Evolutionary conservation across 2,329 filamentous ascomycete genomes (phyloP), one percentile per base, ranked within the genome.

Genomic region (Beauveria australis): DNA sequence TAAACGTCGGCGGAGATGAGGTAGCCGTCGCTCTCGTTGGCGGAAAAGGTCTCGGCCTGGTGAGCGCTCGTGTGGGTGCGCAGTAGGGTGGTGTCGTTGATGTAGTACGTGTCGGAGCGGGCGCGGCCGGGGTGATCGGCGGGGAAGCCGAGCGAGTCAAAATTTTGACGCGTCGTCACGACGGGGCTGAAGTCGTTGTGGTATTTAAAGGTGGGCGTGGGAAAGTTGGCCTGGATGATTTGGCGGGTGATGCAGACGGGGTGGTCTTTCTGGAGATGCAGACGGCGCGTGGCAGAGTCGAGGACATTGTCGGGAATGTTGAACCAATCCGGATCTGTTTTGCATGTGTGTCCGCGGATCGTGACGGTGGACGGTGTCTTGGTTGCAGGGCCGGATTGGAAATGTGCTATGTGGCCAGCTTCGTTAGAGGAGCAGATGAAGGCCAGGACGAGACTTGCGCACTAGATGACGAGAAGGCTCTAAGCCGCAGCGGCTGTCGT

Each of bases 1-100:
- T 97, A 99, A 19, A 99, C 94, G 72, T 99, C 94, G 26, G 93
- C 94, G 62, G 89, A 89, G 71, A 99, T 89, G 40, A 96, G 88
- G 72, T 92, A 99, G 3, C 93, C 94, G 43, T 86, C 82, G 67
- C 82, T 89, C 59, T 83, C 75, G 74, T 92, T 85, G 62, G 82
- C 79, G 66, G 87, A 80, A 80, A 97, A 91, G 62, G 89, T 81
- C 71, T 94, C 85, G 67, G 89, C 85, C 73, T 99, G 91, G 72
- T 99, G 94, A 0, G 94, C 94, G 66, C 90, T 94, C 2, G 93
- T 97, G 73, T 99, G 94, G 0, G 94, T 99, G 61, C 94, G 84
- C 47, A 99, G 78, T 2, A 99, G 86, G 0, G 89, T 96, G 56
- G 84, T 76, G 66, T 87, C 79, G 75, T 96, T 96, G 70, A 99